These are phyloP conservation scores for Xanthoconium purpureum DNA, from an alignment of 768 basidiomycete species.

Conservation along the genomic window DNA sequence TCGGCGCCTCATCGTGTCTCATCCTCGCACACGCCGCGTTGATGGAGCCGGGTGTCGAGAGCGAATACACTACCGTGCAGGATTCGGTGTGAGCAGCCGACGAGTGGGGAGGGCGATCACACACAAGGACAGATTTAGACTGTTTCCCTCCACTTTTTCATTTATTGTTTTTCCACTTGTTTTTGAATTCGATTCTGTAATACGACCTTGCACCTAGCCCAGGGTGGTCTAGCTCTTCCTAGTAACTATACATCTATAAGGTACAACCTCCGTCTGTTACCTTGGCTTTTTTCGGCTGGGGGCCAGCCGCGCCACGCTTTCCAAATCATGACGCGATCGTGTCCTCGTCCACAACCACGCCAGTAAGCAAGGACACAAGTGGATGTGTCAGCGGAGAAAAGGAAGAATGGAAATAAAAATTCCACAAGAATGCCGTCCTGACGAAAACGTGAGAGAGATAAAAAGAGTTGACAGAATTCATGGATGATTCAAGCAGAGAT, in stretches of 20 bases:
- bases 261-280: not conserved
- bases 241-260: not conserved
- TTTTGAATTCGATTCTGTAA: not conserved
- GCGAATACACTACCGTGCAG: slow-evolving; percentile 83
- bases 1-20: slow-evolving; percentile 80
- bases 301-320: not conserved
- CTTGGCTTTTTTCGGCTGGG: not conserved
- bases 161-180: not conserved
- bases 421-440: slow-evolving; percentile 1
- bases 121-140: not conserved
- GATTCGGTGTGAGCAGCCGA: slow-evolving; percentile 43
- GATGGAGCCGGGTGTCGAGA: slow-evolving; percentile 94
- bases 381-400: not conserved
- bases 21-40: slow-evolving; percentile 85
- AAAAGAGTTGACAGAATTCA: not conserved
- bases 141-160: not conserved
- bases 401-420: not conserved
- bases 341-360: not conserved
- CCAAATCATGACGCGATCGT: not conserved
- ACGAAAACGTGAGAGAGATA: not conserved
- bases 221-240: no score
- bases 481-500: not conserved
- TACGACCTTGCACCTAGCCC: not conserved
- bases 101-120: no score
- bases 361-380: not conserved